phyloP scores from a whole-genome alignment of 2,329 filamentous ascomycete genomes.

The Cercospora brassicicola region DNA sequence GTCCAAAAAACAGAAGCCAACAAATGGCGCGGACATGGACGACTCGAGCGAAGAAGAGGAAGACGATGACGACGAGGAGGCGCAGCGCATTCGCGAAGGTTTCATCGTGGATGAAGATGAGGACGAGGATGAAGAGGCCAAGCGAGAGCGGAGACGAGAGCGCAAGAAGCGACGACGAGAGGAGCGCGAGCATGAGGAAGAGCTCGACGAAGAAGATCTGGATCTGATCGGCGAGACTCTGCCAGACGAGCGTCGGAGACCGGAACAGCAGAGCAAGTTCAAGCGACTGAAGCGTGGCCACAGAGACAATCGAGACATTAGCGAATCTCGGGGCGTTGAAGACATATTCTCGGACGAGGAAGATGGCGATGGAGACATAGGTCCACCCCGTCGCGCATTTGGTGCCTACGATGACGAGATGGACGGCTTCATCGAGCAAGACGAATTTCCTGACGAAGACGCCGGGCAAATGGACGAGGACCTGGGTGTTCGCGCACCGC shows the following conservation, averaged over 20 bases:
- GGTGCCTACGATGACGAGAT: constrained; percentile 73
- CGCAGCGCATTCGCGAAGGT: constrained; percentile 74
- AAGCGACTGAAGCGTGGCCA: constrained; percentile 95
- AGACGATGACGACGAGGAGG: constrained; percentile 81
- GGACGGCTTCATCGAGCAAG: constrained; percentile 93
- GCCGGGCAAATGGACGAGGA: constrained; percentile 78
- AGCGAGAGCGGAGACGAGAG: constrained; percentile 59
- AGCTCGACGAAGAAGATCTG: constrained; percentile 89
- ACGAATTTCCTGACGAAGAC: constrained; percentile 84
- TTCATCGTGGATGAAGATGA: constrained; percentile 97
- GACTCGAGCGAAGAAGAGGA: constrained; percentile 93
- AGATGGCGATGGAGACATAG: constrained; percentile 58
- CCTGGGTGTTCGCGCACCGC: constrained; percentile 80
- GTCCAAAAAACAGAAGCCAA: constrained; percentile 37
- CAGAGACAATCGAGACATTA: constrained; percentile 64
- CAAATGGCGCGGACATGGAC: constrained; percentile 55
- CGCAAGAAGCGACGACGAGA: constrained; percentile 76
- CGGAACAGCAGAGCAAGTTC: constrained; percentile 74
- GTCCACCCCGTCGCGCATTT: constrained; percentile 45
- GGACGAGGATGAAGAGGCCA: constrained; percentile 71
- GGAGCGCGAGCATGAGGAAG: constrained; percentile 78
- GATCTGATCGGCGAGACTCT: constrained; percentile 87
- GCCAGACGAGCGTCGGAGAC: constrained; percentile 66
- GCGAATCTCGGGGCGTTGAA: constrained; percentile 71
- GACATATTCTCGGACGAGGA: constrained; percentile 97